Evolutionary conservation across 768 basidiomycete genomes (phyloP), one percentile per base, ranked within the genome.

Genomic region (Boletus coccyginus): DNA sequence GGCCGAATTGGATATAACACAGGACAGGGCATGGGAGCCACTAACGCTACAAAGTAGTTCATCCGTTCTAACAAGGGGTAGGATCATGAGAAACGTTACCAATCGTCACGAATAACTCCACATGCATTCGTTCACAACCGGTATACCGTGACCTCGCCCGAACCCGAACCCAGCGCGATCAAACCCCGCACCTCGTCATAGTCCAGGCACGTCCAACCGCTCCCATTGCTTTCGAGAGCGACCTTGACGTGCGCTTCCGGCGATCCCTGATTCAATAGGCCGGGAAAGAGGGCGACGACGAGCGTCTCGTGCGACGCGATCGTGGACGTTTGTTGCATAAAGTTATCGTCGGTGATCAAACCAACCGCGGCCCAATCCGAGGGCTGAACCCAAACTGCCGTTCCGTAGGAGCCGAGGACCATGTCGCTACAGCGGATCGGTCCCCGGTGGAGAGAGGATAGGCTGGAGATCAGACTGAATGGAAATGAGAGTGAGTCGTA

Each of bases 341-440:
- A 31, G 36, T 57, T 52, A 33, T 57, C 57, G 13, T 66, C 62
- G 58, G 56, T 63, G 59, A 78, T 58, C 56, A 77, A 70, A 31
- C 79, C 80, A 1, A 61, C 73, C 5, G 63, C 62, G 9, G 76
- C 73, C 56, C 73, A 76, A 60, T 78, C 78, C 54, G 69, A 77
- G 27, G 87, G 86, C 53, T 80, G 79, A 24, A 87, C 76, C 85
- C 86, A 88, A 9, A 81, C 72, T 3, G 85, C 85, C 0, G 85
- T 85, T 7, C 84, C 84, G 57, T 77, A 70, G 10, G 71, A 65
- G 1, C 86, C 85, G 32, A 87, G 73, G 17, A 77, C 67, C 54
- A 88, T 76, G 56, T 78, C 73, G 13, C 77, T 75, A 59, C 83
- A 87, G 35, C 79, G 78, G 13, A 87, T 73, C 13, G 79, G 70